Evolutionary conservation across 2,329 filamentous ascomycete species (phyloP).

Genomic region (Colletotrichum limetticola): DNA sequence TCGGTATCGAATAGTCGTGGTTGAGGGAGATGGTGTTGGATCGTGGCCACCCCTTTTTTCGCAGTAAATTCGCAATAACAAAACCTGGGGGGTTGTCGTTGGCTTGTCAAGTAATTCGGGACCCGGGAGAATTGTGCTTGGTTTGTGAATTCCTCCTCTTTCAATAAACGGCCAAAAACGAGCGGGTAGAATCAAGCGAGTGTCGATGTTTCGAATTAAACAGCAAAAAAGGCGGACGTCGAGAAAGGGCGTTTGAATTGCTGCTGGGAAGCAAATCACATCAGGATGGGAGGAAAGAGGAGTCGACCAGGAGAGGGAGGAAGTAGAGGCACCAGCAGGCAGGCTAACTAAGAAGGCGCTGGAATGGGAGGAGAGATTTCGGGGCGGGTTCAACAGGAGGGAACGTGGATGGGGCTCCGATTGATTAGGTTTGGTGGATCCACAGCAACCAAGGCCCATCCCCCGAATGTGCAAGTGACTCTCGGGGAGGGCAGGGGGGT

Average conservation of each 20-base stretch:
- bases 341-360: constrained; percentile 14
- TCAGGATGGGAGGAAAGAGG: not conserved
- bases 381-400: constrained; percentile 20
- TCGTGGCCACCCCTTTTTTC: constrained; percentile 23
- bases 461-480: constrained; percentile 15
- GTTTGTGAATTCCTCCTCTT: constrained; percentile 18
- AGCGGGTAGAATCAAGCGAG: constrained; percentile 29
- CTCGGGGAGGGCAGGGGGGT: not conserved
- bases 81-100: not conserved
- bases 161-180: constrained; percentile 17
- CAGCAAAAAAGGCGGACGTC: not conserved
- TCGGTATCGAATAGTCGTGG: not conserved
- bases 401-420: constrained; percentile 29
- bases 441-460: constrained; percentile 28
- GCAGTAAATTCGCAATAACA: constrained; percentile 18
- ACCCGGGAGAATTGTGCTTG: not conserved
- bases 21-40: not conserved
- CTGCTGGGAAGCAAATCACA: constrained; percentile 36
- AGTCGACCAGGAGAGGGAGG: not conserved
- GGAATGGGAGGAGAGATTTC: constrained; percentile 28
- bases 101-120: not conserved
- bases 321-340: not conserved
- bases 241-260: constrained; percentile 15
- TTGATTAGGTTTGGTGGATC: constrained; percentile 33
- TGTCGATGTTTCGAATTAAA: constrained; percentile 13